These are phyloP conservation scores for Dovyalis caffra DNA, from an alignment of 345 rosid species.

Conservation along the genomic window DNA sequence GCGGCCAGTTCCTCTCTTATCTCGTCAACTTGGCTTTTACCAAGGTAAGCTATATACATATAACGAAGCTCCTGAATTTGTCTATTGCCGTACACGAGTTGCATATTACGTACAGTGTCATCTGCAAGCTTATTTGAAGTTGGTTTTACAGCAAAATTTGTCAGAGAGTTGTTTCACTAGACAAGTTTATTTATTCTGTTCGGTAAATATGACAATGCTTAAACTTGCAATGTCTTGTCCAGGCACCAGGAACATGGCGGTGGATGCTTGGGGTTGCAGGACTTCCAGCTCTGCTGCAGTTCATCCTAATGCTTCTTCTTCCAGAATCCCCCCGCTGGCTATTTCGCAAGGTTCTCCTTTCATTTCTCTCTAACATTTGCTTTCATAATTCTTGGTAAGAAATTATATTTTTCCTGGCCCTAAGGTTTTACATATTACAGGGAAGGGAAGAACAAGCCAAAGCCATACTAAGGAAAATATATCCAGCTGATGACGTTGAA, in stretches of 20 bases:
- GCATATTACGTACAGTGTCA: not conserved
- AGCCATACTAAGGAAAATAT: conserved; percentile 56
- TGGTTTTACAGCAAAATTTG: not conserved
- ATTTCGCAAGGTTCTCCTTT: conserved; percentile 58
- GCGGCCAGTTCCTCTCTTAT: conserved; percentile 86
- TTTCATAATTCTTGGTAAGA: not conserved
- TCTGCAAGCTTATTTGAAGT: not conserved
- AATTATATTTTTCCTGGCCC: not conserved
- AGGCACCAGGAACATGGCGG: conserved; percentile 84
- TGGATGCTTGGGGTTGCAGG: conserved; percentile 98
- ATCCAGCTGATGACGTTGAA: conserved; percentile 54
- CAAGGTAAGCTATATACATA: conserved; percentile 37
- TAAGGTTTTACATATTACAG: conserved; percentile 27
- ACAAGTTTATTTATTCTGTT: too few species aligned
- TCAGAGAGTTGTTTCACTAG: too few species aligned
- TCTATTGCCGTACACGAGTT: too few species aligned
- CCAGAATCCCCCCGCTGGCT: conserved; percentile 97
- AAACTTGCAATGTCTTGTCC: not conserved
- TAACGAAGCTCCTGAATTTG: not conserved
- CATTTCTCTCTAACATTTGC: not conserved
- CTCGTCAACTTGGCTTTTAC: conserved; percentile 87
- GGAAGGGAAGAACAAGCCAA: conserved; percentile 79
- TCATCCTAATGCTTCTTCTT: conserved; percentile 63
- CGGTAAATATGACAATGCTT: not conserved
- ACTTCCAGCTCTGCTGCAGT: conserved; percentile 76